Percentiles rank a stretch among this genome's conserved stretches.
These are phyloP conservation scores for Volvox africanus DNA, from an alignment of 139 green algal genomes.

Conservation along the genomic window DNA sequence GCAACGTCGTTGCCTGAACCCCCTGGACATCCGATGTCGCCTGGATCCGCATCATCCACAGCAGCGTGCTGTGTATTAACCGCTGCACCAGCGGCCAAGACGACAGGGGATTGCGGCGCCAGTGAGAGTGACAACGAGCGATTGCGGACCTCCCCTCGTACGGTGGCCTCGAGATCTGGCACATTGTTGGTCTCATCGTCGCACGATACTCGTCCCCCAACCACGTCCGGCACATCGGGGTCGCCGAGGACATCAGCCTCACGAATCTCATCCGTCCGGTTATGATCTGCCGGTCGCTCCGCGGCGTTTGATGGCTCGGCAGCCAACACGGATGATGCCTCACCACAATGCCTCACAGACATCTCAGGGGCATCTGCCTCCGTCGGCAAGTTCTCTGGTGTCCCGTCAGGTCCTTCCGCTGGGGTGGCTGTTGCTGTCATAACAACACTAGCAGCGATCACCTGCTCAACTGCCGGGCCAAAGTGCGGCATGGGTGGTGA, in stretches of 20 bases:
- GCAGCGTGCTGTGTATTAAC: too few relatives aligned
- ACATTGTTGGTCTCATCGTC: neutral
- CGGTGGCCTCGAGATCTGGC: neutral
- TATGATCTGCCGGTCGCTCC: neutral
- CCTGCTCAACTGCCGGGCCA: neutral
- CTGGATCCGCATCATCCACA: too few relatives aligned
- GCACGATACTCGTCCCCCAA: neutral
- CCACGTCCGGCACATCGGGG: neutral
- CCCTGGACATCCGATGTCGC: too few relatives aligned
- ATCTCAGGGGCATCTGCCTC: neutral
- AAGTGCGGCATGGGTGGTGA: slow-evolving; percentile 31
- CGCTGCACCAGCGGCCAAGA: neutral
- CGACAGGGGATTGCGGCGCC: neutral
- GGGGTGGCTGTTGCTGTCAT: neutral
- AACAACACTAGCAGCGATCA: neutral
- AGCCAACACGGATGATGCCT: neutral
- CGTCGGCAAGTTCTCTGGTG: too few relatives aligned
- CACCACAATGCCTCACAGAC: neutral
- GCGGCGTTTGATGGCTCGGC: neutral
- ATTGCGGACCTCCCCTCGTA: neutral
- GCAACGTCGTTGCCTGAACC: too few relatives aligned
- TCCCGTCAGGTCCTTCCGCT: neutral
- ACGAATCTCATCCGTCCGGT: neutral
- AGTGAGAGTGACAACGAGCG: neutral
- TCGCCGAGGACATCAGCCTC: neutral